Conservation (phyloP, 495 filamentous ascomycete species). For the Lineolata rhizophorae region DNA sequence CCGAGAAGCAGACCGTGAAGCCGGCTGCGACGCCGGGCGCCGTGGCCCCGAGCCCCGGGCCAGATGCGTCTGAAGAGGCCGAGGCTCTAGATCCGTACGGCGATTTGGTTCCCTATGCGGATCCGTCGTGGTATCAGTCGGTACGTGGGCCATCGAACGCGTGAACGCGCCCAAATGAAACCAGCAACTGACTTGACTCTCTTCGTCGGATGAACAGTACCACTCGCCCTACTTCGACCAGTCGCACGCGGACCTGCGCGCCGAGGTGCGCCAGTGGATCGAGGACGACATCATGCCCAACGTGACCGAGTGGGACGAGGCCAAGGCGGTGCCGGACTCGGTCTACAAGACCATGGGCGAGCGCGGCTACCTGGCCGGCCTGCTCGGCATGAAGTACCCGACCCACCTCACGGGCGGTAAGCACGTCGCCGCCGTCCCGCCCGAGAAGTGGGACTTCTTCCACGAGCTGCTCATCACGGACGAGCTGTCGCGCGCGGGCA, state of each 20-base stretch:
- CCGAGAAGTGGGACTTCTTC: conserved; percentile 93
- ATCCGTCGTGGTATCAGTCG: conserved; percentile 91
- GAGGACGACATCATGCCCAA: conserved; percentile 75
- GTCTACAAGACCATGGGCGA: conserved; percentile 95
- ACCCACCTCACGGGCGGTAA: conserved; percentile 46
- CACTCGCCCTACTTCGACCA: conserved; percentile 93
- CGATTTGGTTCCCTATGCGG: conserved; percentile 70
- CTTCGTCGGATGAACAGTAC: conserved; percentile 48
- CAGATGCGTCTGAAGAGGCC: conserved; percentile 25
- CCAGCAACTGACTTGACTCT: conserved; percentile 9
- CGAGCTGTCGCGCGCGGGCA: conserved; percentile 70
- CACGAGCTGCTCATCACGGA: conserved; percentile 91
- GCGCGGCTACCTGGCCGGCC: conserved; percentile 73
- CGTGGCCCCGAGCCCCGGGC: conserved; percentile 22
- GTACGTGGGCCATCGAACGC: conserved; percentile 29
- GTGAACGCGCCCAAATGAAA: conserved; percentile 1
- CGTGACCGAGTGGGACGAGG: conserved; percentile 93
- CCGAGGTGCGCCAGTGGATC: conserved; percentile 80
- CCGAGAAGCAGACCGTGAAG: conserved; percentile 24
- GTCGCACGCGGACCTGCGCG: conserved; percentile 71
- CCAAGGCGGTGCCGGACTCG: conserved; percentile 58
- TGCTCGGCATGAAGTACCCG: conserved; percentile 67
- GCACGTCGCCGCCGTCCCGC: conserved; percentile 52
- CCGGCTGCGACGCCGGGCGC: conserved; percentile 24
- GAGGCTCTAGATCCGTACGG: conserved; percentile 72